Conservation (phyloP, 2,329 filamentous ascomycete genomes). For the Xylariaceae sp. region DNA sequence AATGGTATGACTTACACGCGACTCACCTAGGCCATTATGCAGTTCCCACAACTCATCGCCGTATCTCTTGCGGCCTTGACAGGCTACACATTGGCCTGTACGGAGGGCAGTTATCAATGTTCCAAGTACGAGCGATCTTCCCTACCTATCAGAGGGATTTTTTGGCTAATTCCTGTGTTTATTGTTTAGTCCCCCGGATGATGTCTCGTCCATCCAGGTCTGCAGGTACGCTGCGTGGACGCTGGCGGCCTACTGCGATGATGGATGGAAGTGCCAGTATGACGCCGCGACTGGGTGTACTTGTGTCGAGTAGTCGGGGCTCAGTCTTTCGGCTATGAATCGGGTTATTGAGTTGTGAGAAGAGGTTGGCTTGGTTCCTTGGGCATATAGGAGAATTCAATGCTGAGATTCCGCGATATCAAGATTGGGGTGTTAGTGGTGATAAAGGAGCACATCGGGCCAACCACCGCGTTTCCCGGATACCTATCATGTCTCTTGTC, state of each 20-base stretch:
- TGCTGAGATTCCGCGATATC: no score
- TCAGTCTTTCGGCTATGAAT: not conserved
- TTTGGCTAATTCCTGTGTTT: not conserved
- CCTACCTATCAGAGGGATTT: not conserved
- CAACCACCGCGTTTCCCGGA: no score
- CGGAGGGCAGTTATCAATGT: constrained; percentile 6
- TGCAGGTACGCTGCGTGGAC: constrained; percentile 4
- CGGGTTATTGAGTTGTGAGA: no score
- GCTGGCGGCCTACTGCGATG: not conserved
- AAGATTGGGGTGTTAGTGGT: no score
- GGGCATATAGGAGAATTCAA: no score
- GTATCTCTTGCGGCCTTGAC: constrained; percentile 3
- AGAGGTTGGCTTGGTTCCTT: no score
- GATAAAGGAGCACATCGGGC: no score
- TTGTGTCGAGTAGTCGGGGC: not conserved
- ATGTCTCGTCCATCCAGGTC: constrained; percentile 3
- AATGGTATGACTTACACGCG: not conserved
- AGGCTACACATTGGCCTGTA: constrained; percentile 2
- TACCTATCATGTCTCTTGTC: no score
- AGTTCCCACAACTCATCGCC: not conserved
- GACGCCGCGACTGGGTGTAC: constrained; percentile 7
- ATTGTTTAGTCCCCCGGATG: not conserved
- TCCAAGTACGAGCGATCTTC: constrained; percentile 4
- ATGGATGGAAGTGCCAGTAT: constrained; percentile 3
- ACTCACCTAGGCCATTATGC: not conserved